These are phyloP conservation scores for Basidiobolus meristosporus DNA, from an alignment of 371 early-diverging fungal genomes.

Conservation along the genomic window DNA sequence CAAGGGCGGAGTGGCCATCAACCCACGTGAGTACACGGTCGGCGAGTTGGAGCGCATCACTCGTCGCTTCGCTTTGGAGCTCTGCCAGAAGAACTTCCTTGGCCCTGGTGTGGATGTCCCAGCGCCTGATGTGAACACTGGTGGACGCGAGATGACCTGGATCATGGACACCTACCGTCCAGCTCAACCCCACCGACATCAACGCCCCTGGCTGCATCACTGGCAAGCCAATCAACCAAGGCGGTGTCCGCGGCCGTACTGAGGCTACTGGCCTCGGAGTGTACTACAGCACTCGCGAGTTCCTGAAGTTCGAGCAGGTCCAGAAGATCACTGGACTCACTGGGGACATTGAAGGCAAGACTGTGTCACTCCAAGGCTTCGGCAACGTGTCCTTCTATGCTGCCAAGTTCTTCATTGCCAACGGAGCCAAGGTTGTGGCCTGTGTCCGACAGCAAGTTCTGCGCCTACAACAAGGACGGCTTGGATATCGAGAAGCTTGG, in stretches of 20 bases:
- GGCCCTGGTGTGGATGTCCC: conserved; percentile 23
- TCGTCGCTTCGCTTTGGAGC: conserved; percentile 72
- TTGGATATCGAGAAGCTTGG: conserved; percentile 48
- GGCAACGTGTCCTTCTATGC: conserved; percentile 85
- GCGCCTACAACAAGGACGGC: conserved; percentile 49
- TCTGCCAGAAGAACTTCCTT: conserved; percentile 82
- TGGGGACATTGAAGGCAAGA: conserved; percentile 41
- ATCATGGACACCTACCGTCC: conserved; percentile 80
- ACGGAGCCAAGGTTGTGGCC: conserved; percentile 64
- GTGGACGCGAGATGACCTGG: conserved; percentile 79
- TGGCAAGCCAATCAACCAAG: conserved; percentile 70
- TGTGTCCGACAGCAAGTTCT: conserved; percentile 54
- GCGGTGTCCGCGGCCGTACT: conserved; percentile 78
- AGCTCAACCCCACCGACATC: conserved; percentile 67
- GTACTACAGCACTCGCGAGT: conserved; percentile 72
- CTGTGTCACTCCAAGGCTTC: conserved; percentile 71
- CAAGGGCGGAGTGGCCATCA: conserved; percentile 3
- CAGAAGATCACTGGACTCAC: conserved; percentile 48
- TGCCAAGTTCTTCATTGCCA: conserved; percentile 70
- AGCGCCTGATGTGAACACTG: conserved; percentile 83
- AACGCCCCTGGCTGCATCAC: conserved; percentile 76
- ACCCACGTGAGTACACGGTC: conserved; percentile 15
- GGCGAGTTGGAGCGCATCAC: conserved; percentile 74
- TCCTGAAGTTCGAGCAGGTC: conserved; percentile 58
- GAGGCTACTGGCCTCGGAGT: conserved; percentile 84